These are phyloP conservation scores for Diplotaxis tenuifolia DNA, from an alignment of 345 rosid species.

Conservation along the genomic window DNA sequence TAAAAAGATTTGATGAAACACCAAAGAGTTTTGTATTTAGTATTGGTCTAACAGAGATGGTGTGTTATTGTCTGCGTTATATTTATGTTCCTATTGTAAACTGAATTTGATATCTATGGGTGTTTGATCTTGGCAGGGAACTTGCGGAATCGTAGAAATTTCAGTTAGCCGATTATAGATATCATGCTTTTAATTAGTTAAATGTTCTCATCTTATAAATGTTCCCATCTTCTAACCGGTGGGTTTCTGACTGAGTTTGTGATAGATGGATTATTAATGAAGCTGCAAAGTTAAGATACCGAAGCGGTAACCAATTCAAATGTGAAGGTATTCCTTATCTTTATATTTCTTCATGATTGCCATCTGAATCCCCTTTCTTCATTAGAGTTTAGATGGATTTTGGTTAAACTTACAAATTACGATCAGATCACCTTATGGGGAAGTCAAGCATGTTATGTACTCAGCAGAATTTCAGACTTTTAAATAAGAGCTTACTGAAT, in stretches of 20 bases:
- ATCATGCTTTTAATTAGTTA: conserved; percentile 91
- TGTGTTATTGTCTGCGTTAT: conserved; percentile 27
- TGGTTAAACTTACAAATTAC: no score
- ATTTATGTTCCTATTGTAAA: neutral
- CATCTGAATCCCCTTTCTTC: no score
- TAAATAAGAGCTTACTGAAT: no score
- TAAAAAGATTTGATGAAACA: no score
- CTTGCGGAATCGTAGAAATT: conserved; percentile 80
- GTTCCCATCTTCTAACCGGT: neutral
- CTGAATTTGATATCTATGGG: neutral
- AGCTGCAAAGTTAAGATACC: no score
- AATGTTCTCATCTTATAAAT: neutral
- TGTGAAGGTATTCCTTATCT: no score
- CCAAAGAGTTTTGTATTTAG: conserved; percentile 92
- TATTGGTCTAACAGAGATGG: conserved; percentile 90
- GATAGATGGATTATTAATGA: conserved; percentile 71
- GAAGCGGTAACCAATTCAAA: no score
- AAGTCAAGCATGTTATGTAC: no score
- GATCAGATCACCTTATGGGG: no score
- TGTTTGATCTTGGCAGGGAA: conserved; percentile 46
- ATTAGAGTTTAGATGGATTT: no score
- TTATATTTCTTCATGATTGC: no score
- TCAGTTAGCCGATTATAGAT: conserved; percentile 88
- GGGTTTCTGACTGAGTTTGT: conserved; percentile 10
- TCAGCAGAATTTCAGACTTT: no score